These are phyloP conservation scores for Breynia disticha DNA, from an alignment of 441 rosid species.

Conservation along the genomic window DNA sequence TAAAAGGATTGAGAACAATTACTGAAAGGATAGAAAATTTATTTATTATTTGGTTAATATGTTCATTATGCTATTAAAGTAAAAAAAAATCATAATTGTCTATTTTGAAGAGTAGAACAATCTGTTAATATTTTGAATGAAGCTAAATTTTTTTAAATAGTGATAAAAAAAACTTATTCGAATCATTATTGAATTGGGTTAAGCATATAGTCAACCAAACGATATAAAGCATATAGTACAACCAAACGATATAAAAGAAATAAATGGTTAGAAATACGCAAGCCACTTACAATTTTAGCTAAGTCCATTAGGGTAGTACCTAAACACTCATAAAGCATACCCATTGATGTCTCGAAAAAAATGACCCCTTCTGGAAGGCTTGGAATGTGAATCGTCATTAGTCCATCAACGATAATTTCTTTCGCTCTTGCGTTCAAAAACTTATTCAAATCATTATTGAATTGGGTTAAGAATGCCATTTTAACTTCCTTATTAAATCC, in stretches of 20 bases:
- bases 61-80: no score
- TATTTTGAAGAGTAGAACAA: no score
- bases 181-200: slow-evolving; percentile 19
- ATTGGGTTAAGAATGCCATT: slow-evolving; percentile 18
- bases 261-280: no score
- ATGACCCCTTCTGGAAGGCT: slow-evolving; percentile 16
- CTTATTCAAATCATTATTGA: slow-evolving; percentile 11
- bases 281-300: slow-evolving; percentile 19
- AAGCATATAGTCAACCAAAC: no score
- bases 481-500: slow-evolving; percentile 13
- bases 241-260: no score
- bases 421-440: slow-evolving; percentile 25
- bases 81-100: no score
- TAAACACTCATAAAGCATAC: not conserved
- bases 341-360: not conserved
- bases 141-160: no score
- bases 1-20: no score
- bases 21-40: no score
- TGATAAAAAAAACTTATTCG: slow-evolving; percentile 15
- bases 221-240: no score
- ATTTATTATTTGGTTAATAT: no score
- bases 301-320: slow-evolving; percentile 10
- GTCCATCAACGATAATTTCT: slow-evolving; percentile 20
- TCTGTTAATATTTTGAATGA: no score
- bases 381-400: slow-evolving; percentile 13